A percentile compares a stretch with the other conserved stretches of the same genome.
Conservation (phyloP, 2,329 filamentous ascomycete species). For the Colletotrichum falcatum region DNA sequence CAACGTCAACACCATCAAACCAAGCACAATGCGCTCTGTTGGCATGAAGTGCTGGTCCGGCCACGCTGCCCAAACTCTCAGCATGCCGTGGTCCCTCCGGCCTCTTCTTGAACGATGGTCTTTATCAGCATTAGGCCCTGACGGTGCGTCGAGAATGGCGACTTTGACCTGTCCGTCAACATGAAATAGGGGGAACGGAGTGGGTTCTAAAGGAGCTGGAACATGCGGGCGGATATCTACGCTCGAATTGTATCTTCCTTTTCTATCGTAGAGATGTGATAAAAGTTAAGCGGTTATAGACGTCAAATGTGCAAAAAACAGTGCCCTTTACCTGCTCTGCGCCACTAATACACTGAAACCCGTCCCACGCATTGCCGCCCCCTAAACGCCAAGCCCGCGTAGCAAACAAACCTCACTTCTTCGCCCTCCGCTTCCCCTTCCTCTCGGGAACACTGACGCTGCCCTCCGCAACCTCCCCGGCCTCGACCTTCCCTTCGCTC, state of each 20-base stretch:
- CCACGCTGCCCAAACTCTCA: too few species aligned
- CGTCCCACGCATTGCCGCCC: neutral
- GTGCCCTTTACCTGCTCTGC: too few species aligned
- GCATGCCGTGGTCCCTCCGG: too few species aligned
- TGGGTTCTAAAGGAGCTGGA: too few species aligned
- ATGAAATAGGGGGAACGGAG: too few species aligned
- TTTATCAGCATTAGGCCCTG: too few species aligned
- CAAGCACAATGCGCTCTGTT: too few species aligned
- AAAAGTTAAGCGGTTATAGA: neutral
- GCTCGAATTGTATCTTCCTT: neutral
- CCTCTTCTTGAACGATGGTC: too few species aligned
- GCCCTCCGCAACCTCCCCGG: conserved; percentile 81
- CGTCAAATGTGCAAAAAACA: neutral
- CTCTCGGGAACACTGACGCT: conserved; percentile 74
- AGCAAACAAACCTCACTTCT: conserved; percentile 47
- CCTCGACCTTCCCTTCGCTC: conserved; percentile 67
- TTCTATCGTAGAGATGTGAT: neutral
- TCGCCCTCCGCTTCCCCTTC: conserved; percentile 67
- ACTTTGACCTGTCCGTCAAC: neutral
- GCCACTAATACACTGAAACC: neutral
- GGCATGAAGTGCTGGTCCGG: too few species aligned
- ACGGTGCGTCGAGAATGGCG: neutral
- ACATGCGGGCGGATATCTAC: neutral
- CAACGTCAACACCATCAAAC: neutral
- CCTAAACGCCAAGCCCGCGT: neutral